Conservation (phyloP, 75 land plant species). For the Pinus tabuliformis region DNA sequence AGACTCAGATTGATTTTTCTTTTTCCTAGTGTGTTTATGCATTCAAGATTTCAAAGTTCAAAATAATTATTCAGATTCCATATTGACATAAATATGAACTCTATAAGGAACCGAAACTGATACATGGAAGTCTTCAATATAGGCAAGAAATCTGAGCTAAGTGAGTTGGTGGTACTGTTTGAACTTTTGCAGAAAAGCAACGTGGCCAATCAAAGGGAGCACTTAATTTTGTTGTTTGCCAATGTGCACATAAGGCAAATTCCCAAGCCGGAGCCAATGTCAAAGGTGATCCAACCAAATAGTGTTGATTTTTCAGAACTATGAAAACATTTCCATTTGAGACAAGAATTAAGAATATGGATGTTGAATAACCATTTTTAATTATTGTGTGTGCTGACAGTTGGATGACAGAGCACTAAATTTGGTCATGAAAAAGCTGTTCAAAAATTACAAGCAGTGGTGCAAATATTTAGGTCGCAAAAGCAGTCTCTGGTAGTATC, state of each 20-base stretch:
- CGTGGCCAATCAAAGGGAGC: constrained; percentile 90
- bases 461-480: constrained; percentile 80
- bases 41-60: too few species aligned
- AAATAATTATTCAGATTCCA: neutral
- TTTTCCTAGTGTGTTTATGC: neutral
- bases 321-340: neutral
- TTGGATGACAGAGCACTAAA: constrained; percentile 67
- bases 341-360: neutral
- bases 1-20: neutral
- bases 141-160: too few species aligned
- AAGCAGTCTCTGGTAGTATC: constrained; percentile 53
- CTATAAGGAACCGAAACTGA: too few species aligned
- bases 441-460: constrained; percentile 86
- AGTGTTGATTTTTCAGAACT: constrained; percentile 6
- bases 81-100: neutral
- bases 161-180: neutral
- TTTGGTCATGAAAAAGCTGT: constrained; percentile 67
- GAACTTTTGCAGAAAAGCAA: constrained; percentile 63
- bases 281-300: constrained; percentile 28
- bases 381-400: constrained; percentile 22
- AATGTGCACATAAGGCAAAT: constrained; percentile 63
- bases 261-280: constrained; percentile 28
- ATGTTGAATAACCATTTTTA: neutral
- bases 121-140: too few species aligned
- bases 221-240: constrained; percentile 85